A percentile compares a stretch with the other conserved stretches of the same genome.
Conservation (phyloP, 352 stramenopile genomes). For the Aphanomyces invadans region DNA sequence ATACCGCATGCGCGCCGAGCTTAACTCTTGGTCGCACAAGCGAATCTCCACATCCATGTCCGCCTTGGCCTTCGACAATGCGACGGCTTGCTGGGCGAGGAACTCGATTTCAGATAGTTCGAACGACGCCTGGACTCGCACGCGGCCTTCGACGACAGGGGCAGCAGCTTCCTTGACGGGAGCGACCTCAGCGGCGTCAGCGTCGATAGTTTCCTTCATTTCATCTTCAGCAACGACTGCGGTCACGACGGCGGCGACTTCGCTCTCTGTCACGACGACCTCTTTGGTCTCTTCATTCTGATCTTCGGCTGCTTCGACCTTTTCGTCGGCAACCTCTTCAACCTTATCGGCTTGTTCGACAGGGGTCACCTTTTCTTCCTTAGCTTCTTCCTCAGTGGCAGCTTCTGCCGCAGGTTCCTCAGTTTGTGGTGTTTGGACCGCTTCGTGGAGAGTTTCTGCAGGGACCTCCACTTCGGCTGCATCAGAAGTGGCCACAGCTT, state of each 20-base stretch:
- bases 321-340: slow-evolving; percentile 24
- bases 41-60: slow-evolving; percentile 56
- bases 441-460: slow-evolving; percentile 5
- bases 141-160: slow-evolving; percentile 29
- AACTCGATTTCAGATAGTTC: slow-evolving; percentile 67
- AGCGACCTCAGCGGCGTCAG: no score
- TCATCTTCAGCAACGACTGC: slow-evolving; percentile 20
- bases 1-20: slow-evolving; percentile 70
- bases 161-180: neutral
- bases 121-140: slow-evolving; percentile 67
- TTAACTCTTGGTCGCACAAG: slow-evolving; percentile 62
- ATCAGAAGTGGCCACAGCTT: neutral
- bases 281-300: slow-evolving; percentile 10
- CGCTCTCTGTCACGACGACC: no score
- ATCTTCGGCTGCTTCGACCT: slow-evolving; percentile 7
- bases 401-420: slow-evolving; percentile 24
- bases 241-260: neutral
- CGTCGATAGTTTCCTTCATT: slow-evolving; percentile 9
- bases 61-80: slow-evolving; percentile 73
- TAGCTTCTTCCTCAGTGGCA: slow-evolving; percentile 26
- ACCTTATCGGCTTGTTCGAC: slow-evolving; percentile 15
- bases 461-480: neutral
- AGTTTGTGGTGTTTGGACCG: neutral
- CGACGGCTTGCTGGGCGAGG: slow-evolving; percentile 59
- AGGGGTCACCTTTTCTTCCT: slow-evolving; percentile 25